phyloP scores from a whole-genome alignment of 306 rosid species.

The Lupinus albus region DNA sequence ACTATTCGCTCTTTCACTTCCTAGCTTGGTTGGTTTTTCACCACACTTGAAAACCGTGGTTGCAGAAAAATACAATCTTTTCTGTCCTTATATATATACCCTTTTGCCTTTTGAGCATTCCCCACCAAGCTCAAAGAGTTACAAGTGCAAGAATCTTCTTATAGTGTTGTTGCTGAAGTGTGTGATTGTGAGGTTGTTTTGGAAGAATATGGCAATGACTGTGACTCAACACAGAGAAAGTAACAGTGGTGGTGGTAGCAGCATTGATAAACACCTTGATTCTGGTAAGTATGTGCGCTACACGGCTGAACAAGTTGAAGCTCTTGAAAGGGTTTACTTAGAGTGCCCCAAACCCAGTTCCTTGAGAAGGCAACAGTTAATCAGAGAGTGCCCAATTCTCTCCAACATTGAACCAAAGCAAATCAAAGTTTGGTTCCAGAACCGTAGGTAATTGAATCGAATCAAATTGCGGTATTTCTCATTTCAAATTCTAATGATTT shows the following conservation, averaged over 20 bases:
- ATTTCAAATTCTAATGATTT: too few species aligned
- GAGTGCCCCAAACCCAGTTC: conserved; percentile 84
- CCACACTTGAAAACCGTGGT: neutral
- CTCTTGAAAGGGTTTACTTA: conserved; percentile 69
- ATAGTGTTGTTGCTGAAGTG: neutral
- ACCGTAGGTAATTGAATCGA: conserved; percentile 56
- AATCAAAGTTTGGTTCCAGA: conserved; percentile 87
- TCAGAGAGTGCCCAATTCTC: conserved; percentile 76
- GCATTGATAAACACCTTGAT: conserved; percentile 67
- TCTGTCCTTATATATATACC: conserved; percentile 32
- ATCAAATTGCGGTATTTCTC: neutral
- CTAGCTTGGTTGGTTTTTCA: neutral
- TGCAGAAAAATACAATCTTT: conserved; percentile 24
- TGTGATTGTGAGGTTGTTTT: too few species aligned
- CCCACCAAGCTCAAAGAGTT: conserved; percentile 39
- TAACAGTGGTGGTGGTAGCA: conserved; percentile 62
- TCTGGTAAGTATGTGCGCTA: conserved; percentile 70
- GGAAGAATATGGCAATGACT: conserved; percentile 61
- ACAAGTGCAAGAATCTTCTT: conserved; percentile 4
- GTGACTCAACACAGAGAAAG: conserved; percentile 71
- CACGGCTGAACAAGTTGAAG: conserved; percentile 75
- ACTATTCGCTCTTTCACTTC: neutral
- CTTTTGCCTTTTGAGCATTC: conserved; percentile 36
- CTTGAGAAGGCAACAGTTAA: conserved; percentile 67
- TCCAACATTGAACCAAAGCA: conserved; percentile 74